phyloP scores from a whole-genome alignment of 1,284 basidiomycete genomes.

The Irpex rosettiformis region DNA sequence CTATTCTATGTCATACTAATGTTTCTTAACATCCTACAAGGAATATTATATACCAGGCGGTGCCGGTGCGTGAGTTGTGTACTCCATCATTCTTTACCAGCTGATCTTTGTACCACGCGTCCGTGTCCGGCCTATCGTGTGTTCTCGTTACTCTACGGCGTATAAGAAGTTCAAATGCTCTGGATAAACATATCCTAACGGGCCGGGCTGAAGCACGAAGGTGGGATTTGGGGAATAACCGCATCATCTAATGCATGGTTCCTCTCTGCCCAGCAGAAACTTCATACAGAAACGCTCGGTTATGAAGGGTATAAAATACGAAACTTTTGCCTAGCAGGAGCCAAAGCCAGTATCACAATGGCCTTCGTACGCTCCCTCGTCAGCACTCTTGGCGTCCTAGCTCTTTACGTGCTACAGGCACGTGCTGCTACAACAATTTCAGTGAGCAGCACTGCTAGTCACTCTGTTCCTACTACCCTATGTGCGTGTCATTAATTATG shows the following conservation, averaged over 20 bases:
- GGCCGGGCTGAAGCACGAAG: not conserved
- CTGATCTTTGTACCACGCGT: not conserved
- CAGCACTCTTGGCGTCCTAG: not conserved
- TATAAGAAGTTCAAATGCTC: not conserved
- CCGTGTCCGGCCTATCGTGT: not conserved
- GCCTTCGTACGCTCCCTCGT: not conserved
- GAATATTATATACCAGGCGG: not conserved
- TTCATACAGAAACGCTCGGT: not conserved
- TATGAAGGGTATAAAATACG: too few species aligned
- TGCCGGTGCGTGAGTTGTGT: not conserved
- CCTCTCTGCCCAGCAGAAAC: not conserved
- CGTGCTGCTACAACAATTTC: constrained; percentile 18
- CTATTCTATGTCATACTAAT: not conserved
- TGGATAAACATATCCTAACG: not conserved
- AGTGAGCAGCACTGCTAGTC: constrained; percentile 25
- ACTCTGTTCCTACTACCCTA: constrained; percentile 26
- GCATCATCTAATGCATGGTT: not conserved
- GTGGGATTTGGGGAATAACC: not conserved
- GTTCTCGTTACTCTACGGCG: not conserved
- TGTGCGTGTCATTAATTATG: constrained; percentile 5
- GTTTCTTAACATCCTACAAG: not conserved
- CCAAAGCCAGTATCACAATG: not conserved
- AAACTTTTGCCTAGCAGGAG: too few species aligned
- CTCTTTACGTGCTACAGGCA: not conserved
- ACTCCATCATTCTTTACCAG: not conserved